phyloP scores from a whole-genome alignment of 2,329 filamentous ascomycete genomes.

The Fusarium torreyae region DNA sequence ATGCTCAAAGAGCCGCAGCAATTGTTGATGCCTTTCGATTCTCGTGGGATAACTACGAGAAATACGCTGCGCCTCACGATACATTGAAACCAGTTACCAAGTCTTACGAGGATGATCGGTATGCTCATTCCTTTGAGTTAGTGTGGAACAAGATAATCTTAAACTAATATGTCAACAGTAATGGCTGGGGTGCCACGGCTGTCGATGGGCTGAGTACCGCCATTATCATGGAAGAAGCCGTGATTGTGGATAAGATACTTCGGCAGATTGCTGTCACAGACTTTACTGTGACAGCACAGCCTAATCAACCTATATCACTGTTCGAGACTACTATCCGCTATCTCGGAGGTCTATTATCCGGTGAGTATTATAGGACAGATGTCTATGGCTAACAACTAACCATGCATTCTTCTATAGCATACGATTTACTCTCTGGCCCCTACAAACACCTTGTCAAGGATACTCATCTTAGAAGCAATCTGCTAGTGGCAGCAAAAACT shows the following conservation, averaged over 20 bases:
- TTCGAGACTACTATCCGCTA: slow-evolving; percentile 44
- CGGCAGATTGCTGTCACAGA: slow-evolving; percentile 34
- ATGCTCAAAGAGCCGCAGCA: slow-evolving; percentile 24
- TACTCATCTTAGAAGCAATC: background rate
- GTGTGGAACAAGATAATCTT: too few species aligned
- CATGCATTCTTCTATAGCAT: slow-evolving; percentile 2
- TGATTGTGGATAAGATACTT: slow-evolving; percentile 37
- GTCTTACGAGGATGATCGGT: slow-evolving; percentile 39
- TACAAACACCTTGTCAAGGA: slow-evolving; percentile 28
- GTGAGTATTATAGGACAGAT: background rate
- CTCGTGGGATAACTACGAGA: slow-evolving; percentile 42
- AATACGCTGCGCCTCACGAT: slow-evolving; percentile 38
- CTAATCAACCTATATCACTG: slow-evolving; percentile 23
- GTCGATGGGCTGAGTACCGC: slow-evolving; percentile 42
- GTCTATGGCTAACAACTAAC: background rate
- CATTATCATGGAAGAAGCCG: slow-evolving; percentile 38
- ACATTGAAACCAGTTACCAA: slow-evolving; percentile 28
- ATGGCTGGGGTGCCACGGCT: slow-evolving; percentile 44
- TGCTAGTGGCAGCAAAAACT: slow-evolving; percentile 5
- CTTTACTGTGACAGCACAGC: slow-evolving; percentile 23
- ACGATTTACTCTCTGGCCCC: slow-evolving; percentile 33
- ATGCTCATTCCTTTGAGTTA: background rate
- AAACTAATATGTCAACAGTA: slow-evolving; percentile 4
- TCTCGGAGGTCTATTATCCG: slow-evolving; percentile 37
- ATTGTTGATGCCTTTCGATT: slow-evolving; percentile 34